Evolutionary conservation across 164 flowering plant species (phyloP).

Genomic region (Nymphaea thermarum): DNA sequence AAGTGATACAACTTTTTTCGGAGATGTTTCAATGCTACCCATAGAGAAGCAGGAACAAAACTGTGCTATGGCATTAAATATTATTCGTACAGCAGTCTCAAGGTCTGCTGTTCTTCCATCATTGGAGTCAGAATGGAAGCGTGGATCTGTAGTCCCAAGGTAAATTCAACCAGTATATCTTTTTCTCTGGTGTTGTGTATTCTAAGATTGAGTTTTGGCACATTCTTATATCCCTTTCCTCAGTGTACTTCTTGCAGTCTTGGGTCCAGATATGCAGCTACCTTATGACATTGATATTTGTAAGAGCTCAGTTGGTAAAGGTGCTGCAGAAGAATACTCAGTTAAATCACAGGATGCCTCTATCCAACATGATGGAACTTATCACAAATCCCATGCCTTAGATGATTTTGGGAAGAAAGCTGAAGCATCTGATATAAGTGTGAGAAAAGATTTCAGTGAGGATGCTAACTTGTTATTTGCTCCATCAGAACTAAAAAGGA

Average conservation of each 20-base stretch:
- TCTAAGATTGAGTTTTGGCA: background rate
- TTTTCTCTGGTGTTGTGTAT: background rate
- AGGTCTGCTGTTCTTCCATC: slow-evolving; percentile 79
- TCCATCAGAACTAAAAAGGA: slow-evolving; percentile 45
- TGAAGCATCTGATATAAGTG: slow-evolving; percentile 30
- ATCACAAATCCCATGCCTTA: slow-evolving; percentile 21
- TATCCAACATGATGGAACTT: slow-evolving; percentile 15
- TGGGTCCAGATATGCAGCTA: slow-evolving; percentile 68
- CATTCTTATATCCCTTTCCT: slow-evolving; percentile 6
- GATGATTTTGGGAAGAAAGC: slow-evolving; percentile 39
- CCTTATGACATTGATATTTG: slow-evolving; percentile 69
- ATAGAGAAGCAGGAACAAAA: slow-evolving; percentile 38
- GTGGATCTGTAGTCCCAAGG: slow-evolving; percentile 84
- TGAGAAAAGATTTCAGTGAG: slow-evolving; percentile 40
- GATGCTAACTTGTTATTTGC: slow-evolving; percentile 65
- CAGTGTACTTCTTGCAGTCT: slow-evolving; percentile 80
- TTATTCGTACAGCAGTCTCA: slow-evolving; percentile 61
- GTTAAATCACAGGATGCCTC: slow-evolving; percentile 16
- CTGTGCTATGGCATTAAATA: slow-evolving; percentile 58
- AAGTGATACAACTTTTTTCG: slow-evolving; percentile 51
- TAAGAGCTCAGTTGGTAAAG: slow-evolving; percentile 28
- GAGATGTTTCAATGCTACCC: slow-evolving; percentile 41
- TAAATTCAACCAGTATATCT: slow-evolving; percentile 9
- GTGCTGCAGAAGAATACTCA: slow-evolving; percentile 27
- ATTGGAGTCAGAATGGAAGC: slow-evolving; percentile 80